Percentiles rank a stretch among this genome's conserved stretches.
Evolutionary conservation across 192 early-diverging fungal genomes (phyloP).

Genomic region (Umbelopsis isabellina): DNA sequence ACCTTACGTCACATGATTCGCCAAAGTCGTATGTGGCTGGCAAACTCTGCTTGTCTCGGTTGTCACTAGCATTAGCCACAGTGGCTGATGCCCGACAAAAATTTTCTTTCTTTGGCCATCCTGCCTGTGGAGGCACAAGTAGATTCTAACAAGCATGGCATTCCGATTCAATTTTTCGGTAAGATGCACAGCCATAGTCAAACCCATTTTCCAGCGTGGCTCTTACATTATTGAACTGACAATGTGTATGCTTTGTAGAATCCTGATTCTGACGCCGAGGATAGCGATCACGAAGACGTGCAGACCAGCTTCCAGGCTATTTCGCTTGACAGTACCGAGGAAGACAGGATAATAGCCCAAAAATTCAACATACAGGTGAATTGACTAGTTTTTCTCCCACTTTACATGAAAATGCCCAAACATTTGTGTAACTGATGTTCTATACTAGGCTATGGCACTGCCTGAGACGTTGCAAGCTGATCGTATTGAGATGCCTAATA

Average conservation of each 20-base stretch:
- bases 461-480: slow-evolving; percentile 38
- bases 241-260: neutral
- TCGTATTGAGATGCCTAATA: slow-evolving; percentile 26
- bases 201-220: neutral
- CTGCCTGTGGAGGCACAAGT: neutral
- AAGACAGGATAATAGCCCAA: slow-evolving; percentile 23
- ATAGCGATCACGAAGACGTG: slow-evolving; percentile 28
- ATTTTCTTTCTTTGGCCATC: neutral
- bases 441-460: slow-evolving; percentile 24
- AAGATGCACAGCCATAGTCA: neutral
- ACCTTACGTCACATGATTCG: neutral
- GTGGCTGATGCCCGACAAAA: neutral
- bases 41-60: too few species aligned
- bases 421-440: neutral
- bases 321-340: slow-evolving; percentile 3
- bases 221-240: neutral
- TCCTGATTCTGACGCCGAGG: slow-evolving; percentile 37
- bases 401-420: too few species aligned
- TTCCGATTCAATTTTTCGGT: slow-evolving; percentile 43
- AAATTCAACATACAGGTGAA: slow-evolving; percentile 37
- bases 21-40: neutral
- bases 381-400: neutral
- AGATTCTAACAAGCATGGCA: slow-evolving; percentile 15
- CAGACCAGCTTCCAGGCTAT: slow-evolving; percentile 30
- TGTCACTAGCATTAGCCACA: neutral